phyloP scores from a whole-genome alignment of 2,329 filamentous ascomycete genomes.

The Monosporascus sp. region DNA sequence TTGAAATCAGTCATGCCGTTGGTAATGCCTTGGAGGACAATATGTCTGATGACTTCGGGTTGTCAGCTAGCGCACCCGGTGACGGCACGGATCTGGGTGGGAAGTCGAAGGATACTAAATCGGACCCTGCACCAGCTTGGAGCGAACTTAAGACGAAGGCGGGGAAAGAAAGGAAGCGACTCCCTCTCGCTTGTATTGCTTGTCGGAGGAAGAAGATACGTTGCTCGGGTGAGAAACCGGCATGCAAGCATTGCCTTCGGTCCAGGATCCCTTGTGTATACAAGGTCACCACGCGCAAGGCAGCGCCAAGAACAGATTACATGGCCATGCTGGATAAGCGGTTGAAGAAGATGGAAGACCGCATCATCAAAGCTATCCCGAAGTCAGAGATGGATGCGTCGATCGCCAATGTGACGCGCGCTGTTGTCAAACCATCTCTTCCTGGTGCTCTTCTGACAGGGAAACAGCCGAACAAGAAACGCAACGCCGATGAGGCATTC shows the following conservation, averaged over 20 bases:
- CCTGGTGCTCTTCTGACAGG: slow-evolving; percentile 44
- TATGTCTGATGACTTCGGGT: slow-evolving; percentile 53
- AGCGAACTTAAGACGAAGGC: slow-evolving; percentile 85
- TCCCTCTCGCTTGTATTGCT: slow-evolving; percentile 91
- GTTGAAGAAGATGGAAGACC: slow-evolving; percentile 93
- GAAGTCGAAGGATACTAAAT: slow-evolving; percentile 52
- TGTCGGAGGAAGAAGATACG: slow-evolving; percentile 96
- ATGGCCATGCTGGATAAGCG: slow-evolving; percentile 99
- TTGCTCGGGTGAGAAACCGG: slow-evolving; percentile 94
- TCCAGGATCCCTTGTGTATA: slow-evolving; percentile 95
- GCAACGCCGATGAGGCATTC: slow-evolving; percentile 83
- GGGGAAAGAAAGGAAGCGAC: slow-evolving; percentile 88
- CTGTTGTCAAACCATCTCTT: slow-evolving; percentile 76
- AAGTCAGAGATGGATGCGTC: slow-evolving; percentile 70
- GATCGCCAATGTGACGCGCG: slow-evolving; percentile 63
- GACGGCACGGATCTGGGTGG: slow-evolving; percentile 50
- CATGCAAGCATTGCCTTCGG: slow-evolving; percentile 91
- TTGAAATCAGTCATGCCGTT: slow-evolving; percentile 36
- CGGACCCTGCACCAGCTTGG: slow-evolving; percentile 61
- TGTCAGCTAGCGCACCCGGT: slow-evolving; percentile 38
- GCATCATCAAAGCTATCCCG: slow-evolving; percentile 91
- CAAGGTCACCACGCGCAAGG: slow-evolving; percentile 92
- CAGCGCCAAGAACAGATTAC: slow-evolving; percentile 90
- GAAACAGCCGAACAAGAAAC: slow-evolving; percentile 67
- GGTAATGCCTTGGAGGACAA: slow-evolving; percentile 47